Percentiles rank a stretch among this genome's conserved stretches.
Evolutionary conservation across 140 eudicot genomes (phyloP).

Genomic region (Flaveria floridana): DNA sequence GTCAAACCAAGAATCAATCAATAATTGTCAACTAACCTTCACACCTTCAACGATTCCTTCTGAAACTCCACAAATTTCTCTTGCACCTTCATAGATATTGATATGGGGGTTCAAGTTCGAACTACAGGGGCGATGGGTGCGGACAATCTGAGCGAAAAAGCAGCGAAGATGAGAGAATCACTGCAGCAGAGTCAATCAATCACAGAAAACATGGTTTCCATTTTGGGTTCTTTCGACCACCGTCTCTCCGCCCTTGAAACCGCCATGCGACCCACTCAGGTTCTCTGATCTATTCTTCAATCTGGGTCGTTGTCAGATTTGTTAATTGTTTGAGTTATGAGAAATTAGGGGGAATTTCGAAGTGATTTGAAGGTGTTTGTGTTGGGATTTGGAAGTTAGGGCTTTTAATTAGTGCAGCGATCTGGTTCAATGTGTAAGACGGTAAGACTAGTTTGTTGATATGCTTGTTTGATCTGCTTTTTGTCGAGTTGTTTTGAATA

Average conservation of each 20-base stretch:
- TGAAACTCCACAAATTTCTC: conserved; percentile 6
- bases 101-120: conserved; percentile 55
- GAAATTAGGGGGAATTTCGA: background rate
- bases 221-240: conserved; percentile 84
- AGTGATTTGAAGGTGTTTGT: conserved; percentile 13
- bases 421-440: background rate
- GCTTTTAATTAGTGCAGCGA: conserved; percentile 15
- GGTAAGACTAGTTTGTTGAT: background rate
- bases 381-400: conserved; percentile 13
- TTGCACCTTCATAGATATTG: conserved; percentile 2
- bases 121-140: conserved; percentile 35
- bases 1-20: conserved; percentile 32
- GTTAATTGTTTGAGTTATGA: background rate
- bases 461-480: conserved; percentile 17
- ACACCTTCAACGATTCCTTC: conserved; percentile 22
- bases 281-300: conserved; percentile 17
- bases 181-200: conserved; percentile 70
- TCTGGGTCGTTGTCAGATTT: background rate
- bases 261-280: conserved; percentile 96
- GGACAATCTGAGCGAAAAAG: conserved; percentile 70
- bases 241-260: conserved; percentile 89
- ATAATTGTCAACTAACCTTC: conserved; percentile 40
- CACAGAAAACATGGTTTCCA: conserved; percentile 73
- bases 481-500: background rate
- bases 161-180: conserved; percentile 73